Base-by-base conservation (phyloP, 495 filamentous ascomycete species). In the Penicillium canariense region DNA sequence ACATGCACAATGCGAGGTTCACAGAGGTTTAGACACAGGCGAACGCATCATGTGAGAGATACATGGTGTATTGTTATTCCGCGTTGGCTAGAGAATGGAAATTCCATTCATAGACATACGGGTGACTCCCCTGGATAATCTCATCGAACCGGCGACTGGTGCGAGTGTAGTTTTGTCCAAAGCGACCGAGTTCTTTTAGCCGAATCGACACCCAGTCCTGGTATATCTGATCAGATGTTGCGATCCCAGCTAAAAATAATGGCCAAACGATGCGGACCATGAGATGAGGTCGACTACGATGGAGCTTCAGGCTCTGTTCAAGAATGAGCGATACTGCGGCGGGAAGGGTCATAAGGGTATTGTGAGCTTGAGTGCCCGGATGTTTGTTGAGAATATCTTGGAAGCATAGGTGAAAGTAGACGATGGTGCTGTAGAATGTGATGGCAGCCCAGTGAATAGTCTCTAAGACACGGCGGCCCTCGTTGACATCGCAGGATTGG, bases 151-250 rank as follows among this genome's bases (percentile, higher is more conserved):
- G 56, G 14, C 28, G 7, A 22, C 64, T 65, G 12, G 63, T 59
- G 12, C 59, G 57, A 7, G 26, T 52, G 50, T 56, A 68, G 31
- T 69, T 65, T 25, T 65, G 58, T 10, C 63, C 67, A 53, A 66
- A 68, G 25, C 56, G 61, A 26, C 70, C 62, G n/a, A 71, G 55
- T 31, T 68, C 66, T 4, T 59, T 58, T 43, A 73, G 39, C 20
- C 63, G 64, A 26, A 69, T 69, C 15, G 66, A 65, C 23, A 71
- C 68, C 70, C 70, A 73, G 54, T 71, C 70, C 45, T 65, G 66
- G 50, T 66, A 66, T 8, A 65, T 68, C 7, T 38, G 56, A 43
- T 70, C 69, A 0, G 56, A 49, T 10, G 67, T 72, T 9, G 68
- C 70, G 40, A 69, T 66, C 0, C 66, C 68, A 3, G 68, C 68